Evolutionary conservation across 768 basidiomycete genomes (phyloP).

Genomic region (Xerocomus brunneocitrinus): DNA sequence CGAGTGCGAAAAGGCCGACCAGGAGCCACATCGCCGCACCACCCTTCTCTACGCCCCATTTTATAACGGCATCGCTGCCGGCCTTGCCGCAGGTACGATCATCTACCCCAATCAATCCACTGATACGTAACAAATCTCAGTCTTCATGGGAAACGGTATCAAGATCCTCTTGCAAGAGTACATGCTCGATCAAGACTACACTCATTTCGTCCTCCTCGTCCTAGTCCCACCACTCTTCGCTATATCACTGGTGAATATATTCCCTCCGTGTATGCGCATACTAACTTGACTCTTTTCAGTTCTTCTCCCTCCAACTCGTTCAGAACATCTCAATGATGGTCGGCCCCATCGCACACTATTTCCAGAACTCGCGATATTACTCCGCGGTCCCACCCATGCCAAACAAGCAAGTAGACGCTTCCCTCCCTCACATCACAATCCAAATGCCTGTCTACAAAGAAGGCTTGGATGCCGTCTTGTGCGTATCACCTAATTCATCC

Average conservation of each 20-base stretch:
- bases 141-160: conserved; percentile 63
- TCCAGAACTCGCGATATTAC: conserved; percentile 51
- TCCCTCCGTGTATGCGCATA: neutral
- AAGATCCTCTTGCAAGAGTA: conserved; percentile 56
- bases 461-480: conserved; percentile 48
- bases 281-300: conserved; percentile 19
- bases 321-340: conserved; percentile 37
- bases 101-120: neutral
- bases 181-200: conserved; percentile 41
- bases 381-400: conserved; percentile 41
- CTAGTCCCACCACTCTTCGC: conserved; percentile 41
- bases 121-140: conserved; percentile 25
- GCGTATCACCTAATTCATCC: conserved; percentile 20
- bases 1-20: conserved; percentile 24
- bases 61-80: conserved; percentile 28
- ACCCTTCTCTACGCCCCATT: conserved; percentile 24
- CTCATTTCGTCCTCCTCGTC: conserved; percentile 40
- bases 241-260: conserved; percentile 39
- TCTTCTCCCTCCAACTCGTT: conserved; percentile 41
- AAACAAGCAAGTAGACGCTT: conserved; percentile 41
- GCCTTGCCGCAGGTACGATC: conserved; percentile 20
- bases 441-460: conserved; percentile 61
- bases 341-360: conserved; percentile 50
- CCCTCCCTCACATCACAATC: conserved; percentile 47
- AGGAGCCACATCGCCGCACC: conserved; percentile 12